Percentiles rank a stretch among this genome's conserved stretches.
These are phyloP conservation scores for Phoma sp. DNA, from an alignment of 2,329 filamentous ascomycete species.

Conservation along the genomic window DNA sequence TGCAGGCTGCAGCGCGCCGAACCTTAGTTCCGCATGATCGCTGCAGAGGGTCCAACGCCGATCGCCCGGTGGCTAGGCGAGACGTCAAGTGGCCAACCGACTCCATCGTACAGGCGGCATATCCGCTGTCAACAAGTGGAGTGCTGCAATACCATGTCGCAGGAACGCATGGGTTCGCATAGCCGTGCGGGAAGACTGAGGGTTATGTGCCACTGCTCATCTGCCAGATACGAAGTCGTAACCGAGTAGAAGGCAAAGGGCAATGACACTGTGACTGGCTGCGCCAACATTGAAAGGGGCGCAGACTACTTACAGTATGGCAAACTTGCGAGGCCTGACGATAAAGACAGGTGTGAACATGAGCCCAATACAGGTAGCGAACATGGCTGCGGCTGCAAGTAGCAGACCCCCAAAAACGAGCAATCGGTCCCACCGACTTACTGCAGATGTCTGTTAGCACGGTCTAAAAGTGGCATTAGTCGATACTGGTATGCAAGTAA, in stretches of 20 bases:
- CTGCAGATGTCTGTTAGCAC: conserved; percentile 58
- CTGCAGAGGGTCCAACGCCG: conserved; percentile 40
- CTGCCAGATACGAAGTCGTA: conserved; percentile 27
- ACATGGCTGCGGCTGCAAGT: conserved; percentile 73
- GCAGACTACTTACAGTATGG: conserved; percentile 80
- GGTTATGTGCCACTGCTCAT: conserved; percentile 35
- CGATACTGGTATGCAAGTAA: conserved; percentile 44
- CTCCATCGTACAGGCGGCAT: not conserved
- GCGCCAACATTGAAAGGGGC: conserved; percentile 17
- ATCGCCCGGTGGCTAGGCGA: conserved; percentile 45
- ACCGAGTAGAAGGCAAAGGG: conserved; percentile 23
- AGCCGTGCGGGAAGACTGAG: conserved; percentile 33
- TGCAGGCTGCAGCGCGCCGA: conserved; percentile 46
- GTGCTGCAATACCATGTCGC: conserved; percentile 8
- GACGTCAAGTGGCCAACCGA: conserved; percentile 24
- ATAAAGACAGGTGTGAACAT: conserved; percentile 76
- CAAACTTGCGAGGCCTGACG: conserved; percentile 88
- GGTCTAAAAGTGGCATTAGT: conserved; percentile 30
- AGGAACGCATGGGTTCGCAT: conserved; percentile 40
- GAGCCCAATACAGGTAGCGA: conserved; percentile 89
- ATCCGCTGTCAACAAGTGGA: conserved; percentile 15
- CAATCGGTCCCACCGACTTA: conserved; percentile 96
- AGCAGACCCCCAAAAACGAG: conserved; percentile 73
- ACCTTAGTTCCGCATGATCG: conserved; percentile 51
- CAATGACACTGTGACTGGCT: conserved; percentile 22